Base-by-base conservation (phyloP, 78 protist genomes). In the Salpingoeca rosetta region DNA sequence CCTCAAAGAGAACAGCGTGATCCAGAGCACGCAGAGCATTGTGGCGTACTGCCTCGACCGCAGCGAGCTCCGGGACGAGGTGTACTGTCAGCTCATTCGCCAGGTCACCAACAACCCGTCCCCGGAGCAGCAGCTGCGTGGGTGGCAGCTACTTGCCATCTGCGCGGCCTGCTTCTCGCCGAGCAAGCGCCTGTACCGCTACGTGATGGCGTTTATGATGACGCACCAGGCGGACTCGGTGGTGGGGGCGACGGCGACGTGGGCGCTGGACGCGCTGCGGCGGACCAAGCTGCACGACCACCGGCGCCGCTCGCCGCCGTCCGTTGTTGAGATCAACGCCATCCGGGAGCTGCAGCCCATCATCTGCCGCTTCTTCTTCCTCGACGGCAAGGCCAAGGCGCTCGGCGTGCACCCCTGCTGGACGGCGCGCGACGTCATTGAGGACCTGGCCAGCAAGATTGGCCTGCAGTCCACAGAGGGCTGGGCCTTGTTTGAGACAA, bases 41-140 rank as follows among this genome's bases (percentile, higher is more conserved):
- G 81, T 87, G n/a, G 56, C 80, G 31, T 12, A 11, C 35, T 84
- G 76, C 11, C 38, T 82, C 35, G 42, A 44, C 24, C 44, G 22
- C 35, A 77, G 82, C 41, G 88, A 82, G 44, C 82, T 88, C 41
- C 81, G 90, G 45, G 90, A 88, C 65, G 90, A 88, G 65, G 42
- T 88, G 31, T 88, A 76, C 76, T 43, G 57, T 39, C 90, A 88
- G 77, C 11, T 82, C 73, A 44, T 88, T 40, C 56, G 73, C 26
- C 90, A 88, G 86, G 27, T 75, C 27, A 75, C 0, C 51, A 10
- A 12, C 37, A 88, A 88, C 86, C 85, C 81, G 31, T 36, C 56
- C 38, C 35, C 12, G 1, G 84, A 81, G 76, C 76, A 44, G 12
- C 57, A 1, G 12, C 25, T n/a, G 27, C 84, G 84, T 56, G 76